Conservation (phyloP, 225 moss, liverwort and hornwort genomes). For the Straminergon stramineum region DNA sequence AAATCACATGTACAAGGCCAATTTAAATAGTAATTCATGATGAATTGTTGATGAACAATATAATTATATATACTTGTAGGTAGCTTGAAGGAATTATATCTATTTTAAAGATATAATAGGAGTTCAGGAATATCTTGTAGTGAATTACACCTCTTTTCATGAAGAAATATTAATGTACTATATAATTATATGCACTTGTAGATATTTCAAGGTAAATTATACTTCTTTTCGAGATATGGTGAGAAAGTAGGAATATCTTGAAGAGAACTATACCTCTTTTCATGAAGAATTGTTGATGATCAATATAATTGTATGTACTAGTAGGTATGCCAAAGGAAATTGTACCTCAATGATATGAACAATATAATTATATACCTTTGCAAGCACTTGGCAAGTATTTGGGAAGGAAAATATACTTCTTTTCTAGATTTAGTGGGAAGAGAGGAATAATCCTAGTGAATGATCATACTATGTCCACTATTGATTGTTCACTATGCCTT, state of each 20-base stretch:
- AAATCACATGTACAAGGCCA: background rate
- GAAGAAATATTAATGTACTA: background rate
- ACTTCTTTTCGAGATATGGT: background rate
- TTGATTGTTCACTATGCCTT: too few species aligned
- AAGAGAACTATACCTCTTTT: background rate
- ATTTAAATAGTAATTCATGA: background rate
- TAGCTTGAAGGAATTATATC: background rate
- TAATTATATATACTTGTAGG: background rate
- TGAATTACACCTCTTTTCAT: background rate
- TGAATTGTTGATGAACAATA: background rate
- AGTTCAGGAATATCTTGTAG: background rate
- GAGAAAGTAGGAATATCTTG: background rate
- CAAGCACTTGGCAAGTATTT: accelerated
- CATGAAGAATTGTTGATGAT: background rate
- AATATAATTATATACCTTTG: background rate
- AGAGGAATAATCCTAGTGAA: background rate
- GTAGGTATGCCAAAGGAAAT: background rate
- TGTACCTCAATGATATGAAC: background rate
- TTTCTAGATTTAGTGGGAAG: background rate
- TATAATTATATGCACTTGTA: background rate
- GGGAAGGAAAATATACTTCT: background rate
- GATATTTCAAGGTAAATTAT: background rate
- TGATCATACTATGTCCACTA: accelerated
- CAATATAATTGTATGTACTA: background rate
- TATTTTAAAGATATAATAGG: background rate